Percentiles rank a stretch among this genome's conserved stretches.
These are phyloP conservation scores for Kwoniella sp. DNA, from an alignment of 768 basidiomycete genomes.

Conservation along the genomic window DNA sequence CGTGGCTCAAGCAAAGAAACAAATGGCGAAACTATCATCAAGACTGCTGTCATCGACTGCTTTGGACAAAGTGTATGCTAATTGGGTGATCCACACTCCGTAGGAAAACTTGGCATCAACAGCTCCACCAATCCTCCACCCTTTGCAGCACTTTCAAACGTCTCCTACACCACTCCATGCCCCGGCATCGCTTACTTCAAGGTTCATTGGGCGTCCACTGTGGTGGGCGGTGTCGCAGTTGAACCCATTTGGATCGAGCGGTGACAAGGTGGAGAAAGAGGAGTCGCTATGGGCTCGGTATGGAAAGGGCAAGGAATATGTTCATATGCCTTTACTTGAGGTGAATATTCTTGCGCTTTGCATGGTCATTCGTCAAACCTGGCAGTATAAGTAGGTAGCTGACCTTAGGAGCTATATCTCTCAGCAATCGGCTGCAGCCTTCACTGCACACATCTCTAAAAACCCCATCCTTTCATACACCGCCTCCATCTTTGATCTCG, in stretches of 20 bases:
- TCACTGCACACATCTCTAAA: constrained; percentile 29
- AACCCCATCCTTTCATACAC: constrained; percentile 45
- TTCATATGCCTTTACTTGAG: constrained; percentile 53
- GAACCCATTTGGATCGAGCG: constrained; percentile 47
- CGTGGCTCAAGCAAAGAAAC: no score
- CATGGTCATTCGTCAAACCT: background rate
- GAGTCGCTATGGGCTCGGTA: constrained; percentile 46
- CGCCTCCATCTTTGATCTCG: constrained; percentile 29
- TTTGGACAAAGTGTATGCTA: no score
- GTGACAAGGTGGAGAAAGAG: constrained; percentile 39
- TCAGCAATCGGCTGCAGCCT: constrained; percentile 45
- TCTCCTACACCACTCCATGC: constrained; percentile 44
- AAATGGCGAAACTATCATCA: no score
- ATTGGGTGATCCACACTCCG: no score
- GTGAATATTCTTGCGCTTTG: constrained; percentile 33
- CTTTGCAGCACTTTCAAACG: constrained; percentile 39
- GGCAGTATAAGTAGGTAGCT: background rate
- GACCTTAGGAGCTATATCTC: background rate
- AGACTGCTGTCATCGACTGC: no score
- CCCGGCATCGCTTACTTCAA: constrained; percentile 38
- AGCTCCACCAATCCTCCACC: constrained; percentile 36
- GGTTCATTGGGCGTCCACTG: constrained; percentile 50
- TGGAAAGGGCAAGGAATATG: constrained; percentile 45
- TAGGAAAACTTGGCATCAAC: constrained; percentile 35
- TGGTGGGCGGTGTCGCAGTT: constrained; percentile 55